Evolutionary conservation across 371 early-diverging fungal genomes (phyloP), one percentile per base, ranked within the genome.

Genomic region (Syncephalis plumigaleata): DNA sequence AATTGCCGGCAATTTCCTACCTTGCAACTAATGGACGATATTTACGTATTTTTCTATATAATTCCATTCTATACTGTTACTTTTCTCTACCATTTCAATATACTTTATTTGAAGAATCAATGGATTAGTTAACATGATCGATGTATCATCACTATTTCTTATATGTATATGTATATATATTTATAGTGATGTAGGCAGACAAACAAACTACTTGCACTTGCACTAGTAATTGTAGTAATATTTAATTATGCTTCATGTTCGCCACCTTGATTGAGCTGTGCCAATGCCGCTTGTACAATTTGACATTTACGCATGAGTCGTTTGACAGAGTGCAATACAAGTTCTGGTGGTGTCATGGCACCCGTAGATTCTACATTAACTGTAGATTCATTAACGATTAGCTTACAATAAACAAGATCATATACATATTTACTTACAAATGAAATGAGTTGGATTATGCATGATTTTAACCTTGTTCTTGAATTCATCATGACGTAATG

Each of bases 391-490:
- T n/a, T n/a, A n/a, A n/a, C n/a, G n/a, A n/a, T n/a, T n/a, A n/a
- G n/a, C n/a, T n/a, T n/a, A n/a, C n/a, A n/a, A n/a, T n/a, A n/a
- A n/a, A n/a, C n/a, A n/a, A n/a, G n/a, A n/a, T n/a, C n/a, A n/a
- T n/a, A n/a, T n/a, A n/a, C n/a, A n/a, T n/a, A n/a, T n/a, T n/a
- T 25, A 71, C 79, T 77, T 77, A 89, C 85, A 99, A 45, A 98
- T 89, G 58, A 97, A 98, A 65, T 98, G 94, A 58, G 95, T 89
- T 46, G 87, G 81, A 27, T 87, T 77, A 49, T 97, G 77, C 27
- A 81, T 79, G 48, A 99, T 67, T 44, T 77, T 74, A 44, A 99
- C 97, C 58, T 82, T 89, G 55, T 79, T 79, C 49, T 84, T 75
- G 54, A 98, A 96, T 65, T 94, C 91, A 26, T 74, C 66, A 58